phyloP scores from a whole-genome alignment of 352 stramenopile species.

The Phytophthora sp. region DNA sequence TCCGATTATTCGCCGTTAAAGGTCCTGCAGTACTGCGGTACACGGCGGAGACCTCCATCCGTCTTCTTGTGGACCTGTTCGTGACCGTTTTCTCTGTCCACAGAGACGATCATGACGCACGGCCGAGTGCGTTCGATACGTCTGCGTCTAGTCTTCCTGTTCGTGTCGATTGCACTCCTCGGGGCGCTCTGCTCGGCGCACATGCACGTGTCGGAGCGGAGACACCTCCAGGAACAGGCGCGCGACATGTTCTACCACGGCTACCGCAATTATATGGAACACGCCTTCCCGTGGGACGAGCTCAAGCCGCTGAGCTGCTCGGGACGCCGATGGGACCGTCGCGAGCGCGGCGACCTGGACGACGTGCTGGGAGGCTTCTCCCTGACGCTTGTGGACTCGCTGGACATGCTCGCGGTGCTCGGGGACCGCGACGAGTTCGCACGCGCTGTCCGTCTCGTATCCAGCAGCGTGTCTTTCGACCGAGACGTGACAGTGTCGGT shows the following conservation, averaged over 20 bases:
- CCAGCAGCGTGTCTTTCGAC: conserved; percentile 76
- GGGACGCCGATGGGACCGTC: conserved; percentile 76
- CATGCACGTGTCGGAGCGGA: conserved; percentile 77
- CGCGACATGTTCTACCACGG: conserved; percentile 91
- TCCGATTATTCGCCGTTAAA: conserved; percentile 14
- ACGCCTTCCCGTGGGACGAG: conserved; percentile 90
- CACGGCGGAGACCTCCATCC: conserved; percentile 7
- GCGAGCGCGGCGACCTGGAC: conserved; percentile 86
- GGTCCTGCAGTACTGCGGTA: conserved; percentile 3
- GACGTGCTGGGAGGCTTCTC: conserved; percentile 84
- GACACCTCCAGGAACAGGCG: conserved; percentile 74
- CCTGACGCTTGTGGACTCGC: conserved; percentile 87
- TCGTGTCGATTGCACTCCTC: conserved; percentile 14
- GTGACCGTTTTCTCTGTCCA: conserved; percentile 15
- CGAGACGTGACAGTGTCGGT: conserved; percentile 91
- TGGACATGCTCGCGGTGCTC: conserved; percentile 90
- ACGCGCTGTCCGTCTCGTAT: conserved; percentile 67
- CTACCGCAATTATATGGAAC: conserved; percentile 87
- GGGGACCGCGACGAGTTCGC: conserved; percentile 84
- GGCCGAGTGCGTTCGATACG: conserved; percentile 10
- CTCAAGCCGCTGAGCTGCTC: conserved; percentile 86
- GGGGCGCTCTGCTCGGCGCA: conserved; percentile 24
- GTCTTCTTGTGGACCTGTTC: not conserved
- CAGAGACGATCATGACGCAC: conserved; percentile 1
- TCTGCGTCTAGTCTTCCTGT: conserved; percentile 26